A percentile compares a stretch with the other conserved stretches of the same genome.
Conservation (phyloP, 2,329 filamentous ascomycete species). For the Verticillium longisporum region DNA sequence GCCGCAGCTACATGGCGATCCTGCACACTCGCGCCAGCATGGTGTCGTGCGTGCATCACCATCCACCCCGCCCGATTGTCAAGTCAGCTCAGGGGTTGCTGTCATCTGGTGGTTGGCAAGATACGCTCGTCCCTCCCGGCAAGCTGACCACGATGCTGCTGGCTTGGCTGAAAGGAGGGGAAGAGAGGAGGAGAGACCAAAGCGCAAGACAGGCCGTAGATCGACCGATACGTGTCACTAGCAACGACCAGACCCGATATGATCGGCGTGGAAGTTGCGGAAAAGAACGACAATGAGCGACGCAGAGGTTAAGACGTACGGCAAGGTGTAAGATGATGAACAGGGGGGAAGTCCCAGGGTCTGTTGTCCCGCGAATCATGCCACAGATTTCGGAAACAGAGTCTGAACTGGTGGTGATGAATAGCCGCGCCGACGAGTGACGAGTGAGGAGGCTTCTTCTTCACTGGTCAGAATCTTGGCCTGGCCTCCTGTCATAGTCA, state of each 20-base stretch:
- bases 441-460: background rate
- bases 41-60: background rate
- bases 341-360: background rate
- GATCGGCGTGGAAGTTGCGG: background rate
- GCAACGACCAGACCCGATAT: background rate
- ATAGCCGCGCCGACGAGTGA: background rate
- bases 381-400: background rate
- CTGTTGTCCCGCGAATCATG: background rate
- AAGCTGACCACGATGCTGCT: background rate
- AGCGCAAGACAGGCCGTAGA: background rate
- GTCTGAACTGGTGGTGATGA: background rate
- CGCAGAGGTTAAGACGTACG: background rate
- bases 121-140: background rate
- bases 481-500: too few relatives aligned
- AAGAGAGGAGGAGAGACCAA: background rate
- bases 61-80: background rate
- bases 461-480: too few relatives aligned
- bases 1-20: too few relatives aligned
- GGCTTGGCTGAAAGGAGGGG: background rate
- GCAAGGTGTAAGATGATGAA: background rate
- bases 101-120: background rate
- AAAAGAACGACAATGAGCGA: background rate
- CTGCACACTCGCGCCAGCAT: too few relatives aligned
- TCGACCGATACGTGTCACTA: background rate
- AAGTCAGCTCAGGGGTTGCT: background rate